Base-by-base conservation (phyloP, 306 rosid species). In the Quercus berberidifolia region DNA sequence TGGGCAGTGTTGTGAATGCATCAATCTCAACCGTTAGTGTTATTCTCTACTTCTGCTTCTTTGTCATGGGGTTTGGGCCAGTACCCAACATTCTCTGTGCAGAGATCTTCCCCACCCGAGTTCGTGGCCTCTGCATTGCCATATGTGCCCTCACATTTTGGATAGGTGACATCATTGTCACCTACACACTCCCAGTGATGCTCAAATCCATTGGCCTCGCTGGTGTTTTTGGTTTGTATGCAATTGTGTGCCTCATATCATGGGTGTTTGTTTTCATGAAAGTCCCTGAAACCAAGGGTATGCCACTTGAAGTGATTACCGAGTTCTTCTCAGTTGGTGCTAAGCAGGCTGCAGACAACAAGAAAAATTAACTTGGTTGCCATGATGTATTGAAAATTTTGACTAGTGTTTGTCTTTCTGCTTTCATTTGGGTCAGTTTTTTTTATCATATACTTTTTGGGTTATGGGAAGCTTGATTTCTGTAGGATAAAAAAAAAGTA, bases 271-370 rank as follows among this genome's bases (percentile, higher is more conserved):
- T 92, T 51, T 92, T 71, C 86, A 76, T 89, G 81, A 94, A 94
- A 82, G 97, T 92, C 78, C 98, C 98, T 1, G 98, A 94, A 90
- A 94, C 98, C 35, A 94, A 94, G 87, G 98, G 98, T 75, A 94
- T 94, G 98, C 98, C 98, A 30, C 90, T 92, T 28, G 98, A 94
- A 87, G 98, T 94, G 55, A 94, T 94, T 77, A 83, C 82, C 6
- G 98, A 94, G 85, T 94, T 94, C 91, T 94, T 94, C 86, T 81
- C 98, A 3, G 88, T 92, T 28, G 98, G 98, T 65, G 97, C 97
- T 35, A 94, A 80, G 86, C 97, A 88, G 80, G 78, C 77, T 63
- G 77, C 85, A 17, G 79, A 77, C 72, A 77, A 75, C 77, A 87
- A 77, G 78, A 69, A 71, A 74, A 83, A 74, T 46, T 85, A 83